phyloP scores from a whole-genome alignment of 768 basidiomycete species.

The Imleria badia region DNA sequence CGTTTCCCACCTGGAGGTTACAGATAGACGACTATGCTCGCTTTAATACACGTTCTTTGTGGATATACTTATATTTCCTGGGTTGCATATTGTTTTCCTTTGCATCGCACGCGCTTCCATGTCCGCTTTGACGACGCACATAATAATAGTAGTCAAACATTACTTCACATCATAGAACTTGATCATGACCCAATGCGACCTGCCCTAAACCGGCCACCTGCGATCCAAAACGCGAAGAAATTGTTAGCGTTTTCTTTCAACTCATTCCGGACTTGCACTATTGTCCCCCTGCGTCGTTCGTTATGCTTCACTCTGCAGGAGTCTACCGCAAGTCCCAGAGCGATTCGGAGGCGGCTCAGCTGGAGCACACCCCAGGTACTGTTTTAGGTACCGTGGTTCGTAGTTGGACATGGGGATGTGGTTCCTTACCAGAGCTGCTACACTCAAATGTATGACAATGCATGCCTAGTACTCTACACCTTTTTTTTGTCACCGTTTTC shows the following conservation, averaged over 20 bases:
- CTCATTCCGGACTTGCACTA: constrained; percentile 39
- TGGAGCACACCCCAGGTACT: constrained; percentile 28
- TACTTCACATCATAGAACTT: no score
- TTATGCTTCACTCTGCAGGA: constrained; percentile 25
- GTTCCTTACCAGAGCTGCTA: constrained; percentile 38
- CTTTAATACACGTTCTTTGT: constrained; percentile 27
- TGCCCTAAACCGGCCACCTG: constrained; percentile 19
- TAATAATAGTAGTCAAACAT: background rate
- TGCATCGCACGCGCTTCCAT: background rate
- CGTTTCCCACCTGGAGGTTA: background rate
- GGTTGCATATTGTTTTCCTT: background rate
- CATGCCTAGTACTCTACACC: background rate
- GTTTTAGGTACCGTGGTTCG: background rate
- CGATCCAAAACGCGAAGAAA: no score
- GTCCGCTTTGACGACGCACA: background rate
- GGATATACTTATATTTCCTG: constrained; percentile 7
- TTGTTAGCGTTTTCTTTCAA: constrained; percentile 3
- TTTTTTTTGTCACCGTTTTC: background rate
- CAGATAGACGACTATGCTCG: constrained; percentile 12
- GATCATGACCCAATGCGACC: background rate
- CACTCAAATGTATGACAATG: background rate
- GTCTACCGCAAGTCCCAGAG: constrained; percentile 38
- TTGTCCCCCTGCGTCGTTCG: constrained; percentile 34
- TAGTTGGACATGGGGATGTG: constrained; percentile 15
- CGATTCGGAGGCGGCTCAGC: constrained; percentile 22